These are phyloP conservation scores for Cercophora samala DNA, from an alignment of 495 filamentous ascomycete genomes.

Conservation along the genomic window DNA sequence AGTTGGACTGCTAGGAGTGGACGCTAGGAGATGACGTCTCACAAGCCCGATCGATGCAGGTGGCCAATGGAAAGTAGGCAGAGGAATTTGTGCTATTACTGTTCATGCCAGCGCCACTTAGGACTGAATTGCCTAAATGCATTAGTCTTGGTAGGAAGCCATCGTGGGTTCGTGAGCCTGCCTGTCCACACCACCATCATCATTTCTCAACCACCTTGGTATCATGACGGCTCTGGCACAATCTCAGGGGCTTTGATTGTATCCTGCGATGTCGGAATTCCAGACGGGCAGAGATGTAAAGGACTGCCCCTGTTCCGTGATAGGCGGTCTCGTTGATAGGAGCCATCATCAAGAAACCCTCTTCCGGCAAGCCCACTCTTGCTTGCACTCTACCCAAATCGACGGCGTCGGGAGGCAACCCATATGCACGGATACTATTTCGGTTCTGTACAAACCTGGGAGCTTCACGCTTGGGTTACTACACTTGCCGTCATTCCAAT, in stretches of 20 bases:
- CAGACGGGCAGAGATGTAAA: background rate
- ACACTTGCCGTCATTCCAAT: slow-evolving; percentile 13
- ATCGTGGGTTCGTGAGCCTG: background rate
- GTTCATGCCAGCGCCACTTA: background rate
- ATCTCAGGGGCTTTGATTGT: background rate
- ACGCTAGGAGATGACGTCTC: slow-evolving; percentile 2
- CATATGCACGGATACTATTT: background rate
- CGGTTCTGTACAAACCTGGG: background rate
- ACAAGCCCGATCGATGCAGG: background rate
- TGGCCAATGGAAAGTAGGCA: background rate
- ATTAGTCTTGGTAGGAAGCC: background rate
- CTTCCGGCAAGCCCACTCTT: background rate
- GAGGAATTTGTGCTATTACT: background rate
- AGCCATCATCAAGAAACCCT: background rate
- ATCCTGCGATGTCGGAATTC: background rate
- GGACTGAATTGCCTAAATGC: background rate
- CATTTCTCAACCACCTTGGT: background rate
- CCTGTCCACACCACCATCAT: background rate
- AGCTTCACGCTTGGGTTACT: background rate
- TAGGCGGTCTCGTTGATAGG: background rate
- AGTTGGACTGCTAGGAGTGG: too few relatives aligned
- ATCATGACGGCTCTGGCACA: background rate
- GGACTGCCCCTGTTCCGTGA: background rate
- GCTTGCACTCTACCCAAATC: background rate
- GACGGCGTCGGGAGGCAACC: slow-evolving; percentile 11